Percentiles rank a stretch among this genome's conserved stretches.
Evolutionary conservation across 768 basidiomycete genomes (phyloP).

Genomic region (Amyloporia xantha): DNA sequence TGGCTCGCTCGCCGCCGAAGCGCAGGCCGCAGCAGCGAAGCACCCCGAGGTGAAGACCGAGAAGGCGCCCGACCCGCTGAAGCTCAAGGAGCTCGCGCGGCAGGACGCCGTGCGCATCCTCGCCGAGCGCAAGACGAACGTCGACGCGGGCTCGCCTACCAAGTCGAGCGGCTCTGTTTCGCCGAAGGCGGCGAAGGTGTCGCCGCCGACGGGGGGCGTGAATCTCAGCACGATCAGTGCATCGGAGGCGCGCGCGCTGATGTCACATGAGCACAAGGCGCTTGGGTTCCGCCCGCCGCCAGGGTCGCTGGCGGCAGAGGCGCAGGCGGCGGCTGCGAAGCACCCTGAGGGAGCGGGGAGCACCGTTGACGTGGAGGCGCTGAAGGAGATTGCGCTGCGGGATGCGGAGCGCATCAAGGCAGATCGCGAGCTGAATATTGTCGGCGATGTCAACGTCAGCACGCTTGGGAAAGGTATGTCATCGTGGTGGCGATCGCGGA

Average conservation of each 20-base stretch:
- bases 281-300: constrained; percentile 26
- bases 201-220: constrained; percentile 11
- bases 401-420: constrained; percentile 25
- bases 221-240: constrained; percentile 18
- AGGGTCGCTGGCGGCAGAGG: constrained; percentile 25
- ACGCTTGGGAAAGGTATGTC: constrained; percentile 9
- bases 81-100: constrained; percentile 21
- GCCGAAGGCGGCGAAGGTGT: not conserved
- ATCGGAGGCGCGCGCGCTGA: constrained; percentile 21
- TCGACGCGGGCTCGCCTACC: constrained; percentile 6
- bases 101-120: constrained; percentile 22
- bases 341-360: constrained; percentile 18
- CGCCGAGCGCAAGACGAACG: constrained; percentile 16
- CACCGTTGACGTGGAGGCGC: constrained; percentile 13
- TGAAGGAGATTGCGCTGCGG: constrained; percentile 17
- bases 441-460: constrained; percentile 13
- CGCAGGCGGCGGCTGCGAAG: constrained; percentile 21
- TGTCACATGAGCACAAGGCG: constrained; percentile 25
- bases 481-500: not conserved
- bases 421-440: constrained; percentile 17
- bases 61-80: constrained; percentile 8
- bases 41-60: constrained; percentile 21
- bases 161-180: constrained; percentile 2
- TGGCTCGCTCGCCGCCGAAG: constrained; percentile 30
- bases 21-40: constrained; percentile 29